Evolutionary conservation across 108 stramenopile species (phyloP).

Genomic region (Pseudonitzschia delicatissima): DNA sequence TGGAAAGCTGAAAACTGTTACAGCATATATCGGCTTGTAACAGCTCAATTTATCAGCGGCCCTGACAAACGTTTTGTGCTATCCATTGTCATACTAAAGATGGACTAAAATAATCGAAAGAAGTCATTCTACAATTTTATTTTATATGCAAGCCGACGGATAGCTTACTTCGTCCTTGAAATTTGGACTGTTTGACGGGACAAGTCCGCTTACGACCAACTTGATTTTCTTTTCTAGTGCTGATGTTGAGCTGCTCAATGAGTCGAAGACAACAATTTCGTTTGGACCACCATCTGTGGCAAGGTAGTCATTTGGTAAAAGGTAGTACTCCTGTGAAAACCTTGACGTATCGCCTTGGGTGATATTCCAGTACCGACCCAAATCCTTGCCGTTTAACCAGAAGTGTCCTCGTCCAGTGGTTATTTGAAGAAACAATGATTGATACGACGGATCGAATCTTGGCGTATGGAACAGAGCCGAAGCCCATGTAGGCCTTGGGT

Average conservation of each 20-base stretch:
- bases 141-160: conserved; percentile 33
- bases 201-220: conserved; percentile 33
- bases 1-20: conserved; percentile 81
- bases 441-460: conserved; percentile 8
- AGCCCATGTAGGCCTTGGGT: conserved; percentile 27
- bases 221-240: not conserved
- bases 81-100: too few species aligned
- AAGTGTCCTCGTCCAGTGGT: conserved; percentile 47
- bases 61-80: too few species aligned
- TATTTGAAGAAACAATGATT: conserved; percentile 32
- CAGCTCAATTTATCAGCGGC: not conserved
- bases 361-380: conserved; percentile 63
- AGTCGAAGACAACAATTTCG: conserved; percentile 38
- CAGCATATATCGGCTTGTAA: conserved; percentile 57
- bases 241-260: conserved; percentile 4
- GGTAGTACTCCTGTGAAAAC: conserved; percentile 41
- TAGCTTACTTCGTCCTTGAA: conserved; percentile 34
- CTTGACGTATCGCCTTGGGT: conserved; percentile 30
- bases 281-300: conserved; percentile 31
- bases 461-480: conserved; percentile 41
- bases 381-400: conserved; percentile 52
- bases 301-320: conserved; percentile 42
- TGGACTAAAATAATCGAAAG: not conserved
- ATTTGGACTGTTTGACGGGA: conserved; percentile 5
- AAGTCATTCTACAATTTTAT: not conserved